phyloP scores from a whole-genome alignment of 1,284 basidiomycete species.

The Leccinum pallidistipes region DNA sequence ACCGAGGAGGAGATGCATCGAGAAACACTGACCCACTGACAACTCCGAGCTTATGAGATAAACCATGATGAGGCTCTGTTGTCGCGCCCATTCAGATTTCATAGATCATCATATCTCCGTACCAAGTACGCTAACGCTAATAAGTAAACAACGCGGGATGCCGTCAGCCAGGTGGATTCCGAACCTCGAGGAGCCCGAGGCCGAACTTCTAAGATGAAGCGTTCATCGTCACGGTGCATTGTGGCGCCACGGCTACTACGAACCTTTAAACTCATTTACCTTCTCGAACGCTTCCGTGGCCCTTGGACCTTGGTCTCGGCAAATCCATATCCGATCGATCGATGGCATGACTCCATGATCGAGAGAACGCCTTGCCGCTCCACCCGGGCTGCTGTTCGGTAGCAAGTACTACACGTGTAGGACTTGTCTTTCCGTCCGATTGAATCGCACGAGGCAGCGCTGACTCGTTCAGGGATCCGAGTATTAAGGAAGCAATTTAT shows the following conservation, averaged over 20 bases:
- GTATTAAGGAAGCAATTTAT: not conserved
- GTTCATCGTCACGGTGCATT: too few species aligned
- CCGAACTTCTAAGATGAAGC: too few species aligned
- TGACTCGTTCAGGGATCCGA: not conserved
- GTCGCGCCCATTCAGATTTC: not conserved
- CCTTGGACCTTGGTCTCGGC: not conserved
- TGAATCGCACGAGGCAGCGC: not conserved
- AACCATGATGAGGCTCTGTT: not conserved
- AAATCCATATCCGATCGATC: not conserved
- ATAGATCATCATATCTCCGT: constrained; percentile 6
- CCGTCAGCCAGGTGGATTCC: not conserved
- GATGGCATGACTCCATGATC: not conserved
- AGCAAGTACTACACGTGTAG: not conserved
- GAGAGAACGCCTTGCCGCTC: not conserved
- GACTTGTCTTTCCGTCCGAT: not conserved
- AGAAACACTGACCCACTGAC: not conserved
- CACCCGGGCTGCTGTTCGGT: not conserved
- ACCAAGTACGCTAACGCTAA: not conserved
- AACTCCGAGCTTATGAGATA: not conserved
- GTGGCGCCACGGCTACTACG: not conserved
- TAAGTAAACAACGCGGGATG: not conserved
- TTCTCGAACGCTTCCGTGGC: not conserved
- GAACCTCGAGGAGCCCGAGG: not conserved
- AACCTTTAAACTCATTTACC: not conserved
- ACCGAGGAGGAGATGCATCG: too few species aligned